Evolutionary conservation across 2,329 filamentous ascomycete species (phyloP), one percentile per base, ranked within the genome.

Genomic region (Dothidotthia symphoricarpi): DNA sequence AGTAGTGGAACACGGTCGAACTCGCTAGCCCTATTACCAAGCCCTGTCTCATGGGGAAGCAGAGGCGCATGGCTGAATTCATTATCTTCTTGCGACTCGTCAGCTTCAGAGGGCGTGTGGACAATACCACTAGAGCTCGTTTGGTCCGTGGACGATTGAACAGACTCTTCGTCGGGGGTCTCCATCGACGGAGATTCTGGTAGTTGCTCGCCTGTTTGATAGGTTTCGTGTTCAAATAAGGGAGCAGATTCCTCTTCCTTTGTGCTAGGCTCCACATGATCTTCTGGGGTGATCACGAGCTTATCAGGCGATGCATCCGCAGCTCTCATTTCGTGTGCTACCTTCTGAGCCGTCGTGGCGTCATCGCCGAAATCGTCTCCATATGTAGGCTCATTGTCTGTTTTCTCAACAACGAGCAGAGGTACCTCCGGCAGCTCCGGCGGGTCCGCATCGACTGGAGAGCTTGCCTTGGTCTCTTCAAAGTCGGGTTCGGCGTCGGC

Each of bases 331-430:
- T 63, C 55, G 41, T 64, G 58, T 2, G 66, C 63, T 27, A 62
- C 43, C 32, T 63, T 63, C 37, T 70, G 63, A 22, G 47, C 51
- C 32, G 39, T 38, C 4, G 63, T 67, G 16, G 64, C 63, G 30
- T 55, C 38, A 6, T 51, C 30, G 6, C 62, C 64, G 43, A 68
- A 61, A 43, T 68, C 63, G 28, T 70, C 65, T 10, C 61, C 64
- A 53, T 61, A 48, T 9, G 49, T 51, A 14, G 62, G 64, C 31
- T 55, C 42, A 5, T 56, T 46, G 31, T 69, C 65, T 1, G 55
- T 55, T 41, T 68, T 64, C 41, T 69, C 66, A 13, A 69, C 50
- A 11, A 65, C 45, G 10, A 67, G 30, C 8, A 47, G 39, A 6
- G 66, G 64, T 5, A 57, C 34, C 12, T 46, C 34, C 16, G 41